phyloP scores from a whole-genome alignment of 139 green algal genomes.

The Micromonas pusilla region DNA sequence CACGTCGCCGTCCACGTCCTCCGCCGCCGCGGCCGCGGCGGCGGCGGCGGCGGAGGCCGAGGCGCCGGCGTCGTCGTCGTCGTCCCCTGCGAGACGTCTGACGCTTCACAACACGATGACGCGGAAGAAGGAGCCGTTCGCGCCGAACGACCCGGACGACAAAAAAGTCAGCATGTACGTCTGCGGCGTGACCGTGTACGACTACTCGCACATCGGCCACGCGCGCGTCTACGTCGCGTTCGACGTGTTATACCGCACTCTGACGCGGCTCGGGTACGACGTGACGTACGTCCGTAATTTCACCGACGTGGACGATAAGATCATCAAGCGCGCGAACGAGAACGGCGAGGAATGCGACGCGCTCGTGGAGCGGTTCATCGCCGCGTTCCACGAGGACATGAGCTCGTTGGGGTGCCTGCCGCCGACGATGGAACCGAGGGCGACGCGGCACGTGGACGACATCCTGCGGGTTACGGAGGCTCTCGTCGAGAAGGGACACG shows the following conservation, averaged over 20 bases:
- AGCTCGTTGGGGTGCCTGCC: slow-evolving; percentile 66
- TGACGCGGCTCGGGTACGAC: slow-evolving; percentile 46
- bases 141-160: slow-evolving; percentile 31
- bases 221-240: slow-evolving; percentile 91
- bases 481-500: slow-evolving; percentile 85
- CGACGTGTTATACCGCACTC: slow-evolving; percentile 78
- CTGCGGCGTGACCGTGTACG: slow-evolving; percentile 85
- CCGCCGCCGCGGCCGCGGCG: not conserved
- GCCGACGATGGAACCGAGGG: slow-evolving; percentile 77
- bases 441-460: slow-evolving; percentile 74
- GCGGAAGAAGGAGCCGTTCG: slow-evolving; percentile 73
- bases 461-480: slow-evolving; percentile 82
- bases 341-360: slow-evolving; percentile 49
- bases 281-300: slow-evolving; percentile 46
- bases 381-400: slow-evolving; percentile 92
- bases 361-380: slow-evolving; percentile 68
- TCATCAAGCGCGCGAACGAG: slow-evolving; percentile 78
- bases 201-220: slow-evolving; percentile 87
- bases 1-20: no score
- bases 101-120: slow-evolving; percentile 82
- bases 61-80: not conserved
- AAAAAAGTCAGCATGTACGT: slow-evolving; percentile 89
- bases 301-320: slow-evolving; percentile 91
- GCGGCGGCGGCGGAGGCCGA: not conserved
- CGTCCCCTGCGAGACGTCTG: not conserved